Evolutionary conservation across 352 stramenopile species (phyloP), one percentile per base, ranked within the genome.

Genomic region (Phytophthora vignae): DNA sequence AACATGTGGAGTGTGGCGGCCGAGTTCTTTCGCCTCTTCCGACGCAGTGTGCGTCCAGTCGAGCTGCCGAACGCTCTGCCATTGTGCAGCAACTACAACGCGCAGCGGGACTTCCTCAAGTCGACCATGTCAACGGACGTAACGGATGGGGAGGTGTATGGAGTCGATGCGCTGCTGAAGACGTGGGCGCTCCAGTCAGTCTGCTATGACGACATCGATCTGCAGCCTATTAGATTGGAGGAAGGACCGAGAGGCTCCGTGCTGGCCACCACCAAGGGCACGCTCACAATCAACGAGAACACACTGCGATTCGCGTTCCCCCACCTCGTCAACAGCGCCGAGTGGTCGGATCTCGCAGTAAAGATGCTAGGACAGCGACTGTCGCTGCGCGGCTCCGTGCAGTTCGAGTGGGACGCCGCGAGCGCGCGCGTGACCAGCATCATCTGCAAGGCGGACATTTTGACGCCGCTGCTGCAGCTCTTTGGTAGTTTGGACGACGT

Each of bases 21-120:
- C 12, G 59, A 65, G 48, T 65, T 52, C 22, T 65, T 65, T 5
- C 46, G 59, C 4, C 59, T 65, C 59, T 65, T 65, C 25, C 25
- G 46, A 15, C 4, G 33, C 46, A 44, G 48, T 29, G 31, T 60
- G 1, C 29, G 29, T 33, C 29, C 29, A 33, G 29, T 33, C 29
- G 6, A 33, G 29, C 29, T 5, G 29, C 29, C 29, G 4, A 9
- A 33, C 29, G 29, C 29, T 33, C 7, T 33, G 29, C 4, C 29
- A 33, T 9, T 9, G 42, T n/a, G 40, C 40, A 48, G 50, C 42
- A 64, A 46, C 3, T 42, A 22, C 22, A 11, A 65, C 22, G 46
- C 36, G 2, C 59, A 65, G 46, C 46, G 49, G 17, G n/a, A 56
- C 2, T 64, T 64, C 29, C 15, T 64, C 27, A 9, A 27, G 17